Percentiles rank a stretch among this genome's conserved stretches.
These are phyloP conservation scores for Thozetella sp. DNA, from an alignment of 495 filamentous ascomycete genomes.

Conservation along the genomic window DNA sequence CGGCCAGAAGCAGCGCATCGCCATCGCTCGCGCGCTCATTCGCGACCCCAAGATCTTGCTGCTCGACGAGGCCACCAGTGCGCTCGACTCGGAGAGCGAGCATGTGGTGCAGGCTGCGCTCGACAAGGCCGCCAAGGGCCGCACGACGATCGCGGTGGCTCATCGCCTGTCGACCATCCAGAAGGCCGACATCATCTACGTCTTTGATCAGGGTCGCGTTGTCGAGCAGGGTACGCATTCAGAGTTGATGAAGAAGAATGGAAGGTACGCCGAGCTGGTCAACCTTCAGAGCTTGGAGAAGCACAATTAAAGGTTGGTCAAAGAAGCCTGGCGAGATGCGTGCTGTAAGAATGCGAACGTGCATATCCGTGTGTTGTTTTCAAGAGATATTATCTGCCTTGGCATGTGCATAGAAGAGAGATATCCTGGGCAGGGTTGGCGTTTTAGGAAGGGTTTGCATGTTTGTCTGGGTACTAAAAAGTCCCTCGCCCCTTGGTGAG, in stretches of 20 bases:
- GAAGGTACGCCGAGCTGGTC: constrained; percentile 58
- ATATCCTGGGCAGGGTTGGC: not conserved
- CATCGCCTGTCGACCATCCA: constrained; percentile 62
- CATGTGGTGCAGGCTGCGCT: constrained; percentile 73
- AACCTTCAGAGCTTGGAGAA: constrained; percentile 77
- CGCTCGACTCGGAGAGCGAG: constrained; percentile 78
- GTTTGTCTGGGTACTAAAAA: too few relatives aligned
- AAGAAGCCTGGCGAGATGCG: constrained; percentile 5
- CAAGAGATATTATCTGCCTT: not conserved
- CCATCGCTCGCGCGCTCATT: constrained; percentile 78
- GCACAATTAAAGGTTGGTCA: too few relatives aligned
- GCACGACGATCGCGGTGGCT: constrained; percentile 80
- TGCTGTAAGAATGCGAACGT: not conserved
- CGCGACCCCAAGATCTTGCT: constrained; percentile 73
- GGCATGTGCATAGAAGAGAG: not conserved
- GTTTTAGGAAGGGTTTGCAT: not conserved
- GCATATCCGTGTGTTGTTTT: constrained; percentile 6
- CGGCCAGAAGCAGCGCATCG: constrained; percentile 80
- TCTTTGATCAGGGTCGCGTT: constrained; percentile 58
- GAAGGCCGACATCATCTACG: constrained; percentile 62
- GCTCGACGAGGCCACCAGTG: constrained; percentile 81
- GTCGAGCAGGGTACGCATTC: constrained; percentile 57
- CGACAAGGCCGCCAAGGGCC: constrained; percentile 61
- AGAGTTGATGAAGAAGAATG: constrained; percentile 51
- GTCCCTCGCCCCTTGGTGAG: too few relatives aligned